These are phyloP conservation scores for Wickerhamiella infanticola DNA, from an alignment of 1,139 yeast species.

Conservation along the genomic window DNA sequence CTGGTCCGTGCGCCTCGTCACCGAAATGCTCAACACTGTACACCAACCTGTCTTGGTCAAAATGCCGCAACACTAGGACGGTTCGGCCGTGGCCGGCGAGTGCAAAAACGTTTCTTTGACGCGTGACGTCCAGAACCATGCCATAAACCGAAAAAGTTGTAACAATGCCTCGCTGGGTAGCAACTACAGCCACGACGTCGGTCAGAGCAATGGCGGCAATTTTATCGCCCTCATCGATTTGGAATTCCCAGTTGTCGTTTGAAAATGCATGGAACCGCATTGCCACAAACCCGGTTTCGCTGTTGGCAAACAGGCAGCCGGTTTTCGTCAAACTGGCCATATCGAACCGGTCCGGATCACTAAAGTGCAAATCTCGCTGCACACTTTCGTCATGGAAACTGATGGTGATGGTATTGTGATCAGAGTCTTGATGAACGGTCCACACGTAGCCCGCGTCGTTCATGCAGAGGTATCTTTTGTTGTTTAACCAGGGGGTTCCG, in stretches of 20 bases:
- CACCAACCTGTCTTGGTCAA: constrained; percentile 16
- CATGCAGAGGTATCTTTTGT: constrained; percentile 66
- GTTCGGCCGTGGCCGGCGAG: constrained; percentile 35
- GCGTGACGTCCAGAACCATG: constrained; percentile 35
- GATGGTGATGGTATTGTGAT: constrained; percentile 58
- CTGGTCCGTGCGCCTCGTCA: constrained; percentile 25
- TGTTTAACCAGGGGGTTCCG: constrained; percentile 73
- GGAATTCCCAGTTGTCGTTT: constrained; percentile 28
- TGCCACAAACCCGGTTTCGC: constrained; percentile 16
- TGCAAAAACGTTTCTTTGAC: constrained; percentile 36
- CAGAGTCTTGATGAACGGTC: constrained; percentile 46
- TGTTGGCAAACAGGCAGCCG: constrained; percentile 47
- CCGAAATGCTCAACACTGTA: constrained; percentile 27
- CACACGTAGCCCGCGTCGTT: constrained; percentile 72
- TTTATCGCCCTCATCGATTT: constrained; percentile 30
- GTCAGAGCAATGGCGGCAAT: constrained; percentile 40
- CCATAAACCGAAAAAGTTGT: constrained; percentile 43
- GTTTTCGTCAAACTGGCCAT: constrained; percentile 55
- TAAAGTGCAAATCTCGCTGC: constrained; percentile 77
- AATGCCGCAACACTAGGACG: constrained; percentile 29
- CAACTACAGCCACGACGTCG: constrained; percentile 33
- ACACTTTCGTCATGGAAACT: constrained; percentile 70
- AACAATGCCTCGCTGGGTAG: constrained; percentile 43
- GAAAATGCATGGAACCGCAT: constrained; percentile 23
- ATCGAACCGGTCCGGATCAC: constrained; percentile 56